Percentiles rank a stretch among this genome's conserved stretches.
Evolutionary conservation across 441 rosid genomes (phyloP).

Genomic region (Arabidopsis hybrid): DNA sequence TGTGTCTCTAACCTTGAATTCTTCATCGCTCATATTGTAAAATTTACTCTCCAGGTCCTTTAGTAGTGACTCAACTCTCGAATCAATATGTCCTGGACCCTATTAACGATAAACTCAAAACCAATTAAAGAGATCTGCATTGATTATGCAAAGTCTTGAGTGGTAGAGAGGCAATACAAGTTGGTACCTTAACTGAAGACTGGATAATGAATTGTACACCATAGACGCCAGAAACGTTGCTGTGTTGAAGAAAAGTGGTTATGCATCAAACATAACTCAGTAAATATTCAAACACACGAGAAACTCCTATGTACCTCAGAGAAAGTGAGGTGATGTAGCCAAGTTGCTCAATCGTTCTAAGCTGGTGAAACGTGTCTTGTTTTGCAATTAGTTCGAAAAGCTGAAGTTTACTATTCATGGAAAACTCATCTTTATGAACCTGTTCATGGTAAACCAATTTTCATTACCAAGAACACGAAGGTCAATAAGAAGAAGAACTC

Average conservation of each 20-base stretch:
- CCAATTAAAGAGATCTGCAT: not conserved
- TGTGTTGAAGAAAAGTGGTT: constrained; percentile 36
- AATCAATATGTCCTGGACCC: constrained; percentile 84
- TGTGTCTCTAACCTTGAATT: constrained; percentile 70
- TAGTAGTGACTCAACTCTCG: constrained; percentile 80
- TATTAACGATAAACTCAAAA: constrained; percentile 36
- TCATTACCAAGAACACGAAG: not conserved
- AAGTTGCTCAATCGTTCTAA: constrained; percentile 92
- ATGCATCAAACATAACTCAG: constrained; percentile 14
- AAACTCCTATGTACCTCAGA: constrained; percentile 57
- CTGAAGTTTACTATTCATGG: constrained; percentile 76
- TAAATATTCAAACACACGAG: not conserved
- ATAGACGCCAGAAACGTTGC: constrained; percentile 69
- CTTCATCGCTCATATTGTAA: constrained; percentile 68
- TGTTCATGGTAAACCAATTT: constrained; percentile 1
- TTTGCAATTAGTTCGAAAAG: constrained; percentile 79
- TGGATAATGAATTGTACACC: constrained; percentile 84
- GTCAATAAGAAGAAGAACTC: not conserved
- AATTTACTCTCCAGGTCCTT: constrained; percentile 71
- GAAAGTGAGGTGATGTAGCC: constrained; percentile 82
- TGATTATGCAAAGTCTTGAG: constrained; percentile 14
- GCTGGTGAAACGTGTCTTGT: constrained; percentile 92
- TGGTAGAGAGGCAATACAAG: constrained; percentile 17
- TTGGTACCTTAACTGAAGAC: constrained; percentile 78
- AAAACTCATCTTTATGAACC: constrained; percentile 74